Percentiles rank a stretch among this genome's conserved stretches.
Evolutionary conservation across 768 basidiomycete species (phyloP).

Genomic region (Lentinula guzmanii): DNA sequence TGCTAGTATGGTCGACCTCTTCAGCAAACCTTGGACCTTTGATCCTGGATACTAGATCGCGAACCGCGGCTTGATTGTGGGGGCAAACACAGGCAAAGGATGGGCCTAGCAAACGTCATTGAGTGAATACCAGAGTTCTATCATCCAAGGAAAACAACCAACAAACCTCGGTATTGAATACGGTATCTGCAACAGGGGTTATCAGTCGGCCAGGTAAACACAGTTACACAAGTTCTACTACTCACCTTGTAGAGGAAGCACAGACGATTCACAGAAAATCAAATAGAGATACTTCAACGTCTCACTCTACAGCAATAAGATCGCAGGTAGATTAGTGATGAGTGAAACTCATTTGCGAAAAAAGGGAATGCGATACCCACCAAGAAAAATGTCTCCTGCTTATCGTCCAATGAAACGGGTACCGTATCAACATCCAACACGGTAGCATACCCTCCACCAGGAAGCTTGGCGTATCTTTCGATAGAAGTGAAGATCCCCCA

Average conservation of each 20-base stretch:
- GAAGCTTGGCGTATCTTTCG: slow-evolving; percentile 53
- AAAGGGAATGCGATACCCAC: slow-evolving; percentile 25
- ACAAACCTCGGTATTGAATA: slow-evolving; percentile 75
- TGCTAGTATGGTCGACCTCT: no score
- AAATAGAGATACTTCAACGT: slow-evolving; percentile 74
- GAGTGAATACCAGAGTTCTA: neutral
- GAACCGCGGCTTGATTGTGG: slow-evolving; percentile 42
- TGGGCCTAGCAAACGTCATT: slow-evolving; percentile 39
- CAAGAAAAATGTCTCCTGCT: slow-evolving; percentile 80
- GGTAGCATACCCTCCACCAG: slow-evolving; percentile 60
- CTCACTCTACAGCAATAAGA: slow-evolving; percentile 42
- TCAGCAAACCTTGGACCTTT: no score
- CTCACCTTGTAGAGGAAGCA: slow-evolving; percentile 54
- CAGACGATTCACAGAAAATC: slow-evolving; percentile 55
- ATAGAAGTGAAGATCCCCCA: slow-evolving; percentile 74
- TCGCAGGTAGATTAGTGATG: no score
- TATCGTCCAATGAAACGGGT: slow-evolving; percentile 52
- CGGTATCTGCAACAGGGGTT: slow-evolving; percentile 39
- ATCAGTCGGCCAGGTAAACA: slow-evolving; percentile 3
- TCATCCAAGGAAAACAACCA: neutral
- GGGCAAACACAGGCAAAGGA: slow-evolving; percentile 60
- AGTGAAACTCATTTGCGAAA: neutral
- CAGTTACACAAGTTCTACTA: neutral
- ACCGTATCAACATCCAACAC: slow-evolving; percentile 62
- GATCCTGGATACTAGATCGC: no score